Base-by-base conservation (phyloP, 306 rosid species). In the Comarum palustre region DNA sequence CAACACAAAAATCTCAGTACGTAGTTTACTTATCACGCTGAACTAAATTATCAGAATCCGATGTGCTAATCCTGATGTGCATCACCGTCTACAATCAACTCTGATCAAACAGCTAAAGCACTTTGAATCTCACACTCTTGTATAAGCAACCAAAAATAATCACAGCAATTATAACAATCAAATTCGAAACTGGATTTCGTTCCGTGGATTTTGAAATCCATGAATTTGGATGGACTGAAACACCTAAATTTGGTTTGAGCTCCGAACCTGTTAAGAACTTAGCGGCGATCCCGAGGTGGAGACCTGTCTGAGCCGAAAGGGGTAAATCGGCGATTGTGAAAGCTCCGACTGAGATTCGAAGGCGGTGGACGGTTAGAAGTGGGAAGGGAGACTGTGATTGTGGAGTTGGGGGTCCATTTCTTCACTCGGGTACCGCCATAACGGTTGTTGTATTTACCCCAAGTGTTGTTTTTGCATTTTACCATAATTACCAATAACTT, bases 281-380 rank as follows among this genome's bases (percentile, higher is more conserved):
- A 17, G 65, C 50, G 65, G 75, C 17, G 75, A 71, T 71, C 54
- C 51, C 7, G 45, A 24, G 36, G 41, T 41, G 3, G 66, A 17
- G 25, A 39, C 2, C 16, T 36, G 31, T 12, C 22, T 7, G 22
- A 38, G 64, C 50, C 52, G 74, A 20, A 70, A 52, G 6, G 36
- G 36, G 51, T 38, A 24, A 71, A 15, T 39, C 52, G 39, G 6
- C 65, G 74, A 54, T 38, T 22, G 24, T 4, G 51, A n/a, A 12
- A 34, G 38, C 50, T 34, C 62, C 75, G 75, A 19, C 20, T n/a
- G 5, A 2, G 54, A 24, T 25, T 25, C 39, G 41, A 0, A n/a
- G 42, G 66, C 2, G 38, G 22, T 5, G 63, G 17, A 9, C 20
- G 64, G 20, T 34, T 59, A 52, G 50, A 70, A 32, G 25, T 31